Conservation (phyloP, 1,284 basidiomycete genomes). For the Ceratobasidium sp. region DNA sequence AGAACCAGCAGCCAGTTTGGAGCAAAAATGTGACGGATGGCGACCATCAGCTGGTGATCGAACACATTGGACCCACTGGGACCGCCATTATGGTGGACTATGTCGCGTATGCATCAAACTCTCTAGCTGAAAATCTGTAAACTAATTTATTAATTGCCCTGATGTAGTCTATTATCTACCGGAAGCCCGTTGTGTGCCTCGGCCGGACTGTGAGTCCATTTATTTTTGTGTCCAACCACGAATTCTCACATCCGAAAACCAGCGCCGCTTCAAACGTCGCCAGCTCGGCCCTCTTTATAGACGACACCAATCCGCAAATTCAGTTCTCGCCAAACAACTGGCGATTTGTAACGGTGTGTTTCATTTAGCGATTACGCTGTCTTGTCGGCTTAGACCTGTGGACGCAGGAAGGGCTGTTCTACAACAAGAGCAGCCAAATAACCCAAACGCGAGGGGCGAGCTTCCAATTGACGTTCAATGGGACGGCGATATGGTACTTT, state of each 20-base stretch:
- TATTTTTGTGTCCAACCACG: neutral
- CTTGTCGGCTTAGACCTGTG: neutral
- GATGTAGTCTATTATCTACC: neutral
- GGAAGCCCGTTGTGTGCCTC: neutral
- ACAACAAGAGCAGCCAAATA: conserved; percentile 1
- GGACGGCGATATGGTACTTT: conserved; percentile 34
- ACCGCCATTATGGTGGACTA: conserved; percentile 41
- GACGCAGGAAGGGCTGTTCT: conserved; percentile 30
- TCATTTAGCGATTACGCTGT: neutral
- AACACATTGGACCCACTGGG: conserved; percentile 8
- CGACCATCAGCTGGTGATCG: conserved; percentile 39
- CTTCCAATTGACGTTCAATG: conserved; percentile 27
- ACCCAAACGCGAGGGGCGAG: conserved; percentile 34
- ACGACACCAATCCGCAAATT: conserved; percentile 10
- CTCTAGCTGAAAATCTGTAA: neutral
- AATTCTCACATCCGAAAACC: neutral
- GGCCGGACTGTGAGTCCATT: conserved; percentile 5
- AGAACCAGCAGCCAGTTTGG: conserved; percentile 26
- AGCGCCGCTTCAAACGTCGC: conserved; percentile 25
- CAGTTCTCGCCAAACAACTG: conserved; percentile 2
- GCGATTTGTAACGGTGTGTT: conserved; percentile 6
- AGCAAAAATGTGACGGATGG: conserved; percentile 34
- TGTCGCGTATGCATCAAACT: conserved; percentile 8
- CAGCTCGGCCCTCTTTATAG: conserved; percentile 10
- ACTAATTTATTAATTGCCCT: neutral